These are phyloP conservation scores for Maudiozyma humilis DNA, from an alignment of 1,139 yeast genomes.

Conservation along the genomic window DNA sequence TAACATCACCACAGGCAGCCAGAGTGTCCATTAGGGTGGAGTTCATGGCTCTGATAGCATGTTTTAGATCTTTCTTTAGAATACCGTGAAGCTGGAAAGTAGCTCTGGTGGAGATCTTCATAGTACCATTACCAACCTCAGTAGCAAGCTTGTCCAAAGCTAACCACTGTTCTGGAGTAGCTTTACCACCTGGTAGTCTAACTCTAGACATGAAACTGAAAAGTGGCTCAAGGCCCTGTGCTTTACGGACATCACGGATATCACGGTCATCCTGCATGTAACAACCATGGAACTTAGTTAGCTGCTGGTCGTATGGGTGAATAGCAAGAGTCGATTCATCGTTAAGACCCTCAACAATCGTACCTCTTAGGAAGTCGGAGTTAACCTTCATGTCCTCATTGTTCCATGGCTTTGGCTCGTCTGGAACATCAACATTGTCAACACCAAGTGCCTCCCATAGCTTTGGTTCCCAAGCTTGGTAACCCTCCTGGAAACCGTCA, in stretches of 20 bases:
- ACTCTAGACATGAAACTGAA: constrained; percentile 94
- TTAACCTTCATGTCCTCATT: constrained; percentile 91
- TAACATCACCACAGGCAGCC: constrained; percentile 98
- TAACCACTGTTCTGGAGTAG: constrained; percentile 84
- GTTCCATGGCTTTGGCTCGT: constrained; percentile 92
- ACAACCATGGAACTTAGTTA: constrained; percentile 96
- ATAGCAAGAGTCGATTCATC: constrained; percentile 89
- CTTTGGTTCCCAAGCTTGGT: constrained; percentile 74
- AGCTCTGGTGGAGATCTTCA: constrained; percentile 93
- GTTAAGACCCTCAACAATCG: constrained; percentile 76
- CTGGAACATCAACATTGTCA: constrained; percentile 71
- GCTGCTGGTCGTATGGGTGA: constrained; percentile 85
- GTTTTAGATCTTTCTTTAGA: constrained; percentile 80
- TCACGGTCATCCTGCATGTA: constrained; percentile 99
- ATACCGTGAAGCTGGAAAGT: constrained; percentile 96
- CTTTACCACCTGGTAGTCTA: constrained; percentile 88
- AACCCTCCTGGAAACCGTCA: constrained; percentile 88
- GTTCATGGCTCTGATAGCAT: constrained; percentile 90
- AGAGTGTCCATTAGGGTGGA: constrained; percentile 84
- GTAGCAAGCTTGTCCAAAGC: constrained; percentile 77
- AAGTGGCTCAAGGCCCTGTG: constrained; percentile 90
- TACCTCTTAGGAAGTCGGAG: constrained; percentile 85
- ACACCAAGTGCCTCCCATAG: constrained; percentile 89
- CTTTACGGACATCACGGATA: constrained; percentile 83
- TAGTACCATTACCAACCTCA: constrained; percentile 82